Percentiles rank a stretch among this genome's conserved stretches.
Conservation (phyloP, 2,329 filamentous ascomycete genomes). For the Fusarium sp. region DNA sequence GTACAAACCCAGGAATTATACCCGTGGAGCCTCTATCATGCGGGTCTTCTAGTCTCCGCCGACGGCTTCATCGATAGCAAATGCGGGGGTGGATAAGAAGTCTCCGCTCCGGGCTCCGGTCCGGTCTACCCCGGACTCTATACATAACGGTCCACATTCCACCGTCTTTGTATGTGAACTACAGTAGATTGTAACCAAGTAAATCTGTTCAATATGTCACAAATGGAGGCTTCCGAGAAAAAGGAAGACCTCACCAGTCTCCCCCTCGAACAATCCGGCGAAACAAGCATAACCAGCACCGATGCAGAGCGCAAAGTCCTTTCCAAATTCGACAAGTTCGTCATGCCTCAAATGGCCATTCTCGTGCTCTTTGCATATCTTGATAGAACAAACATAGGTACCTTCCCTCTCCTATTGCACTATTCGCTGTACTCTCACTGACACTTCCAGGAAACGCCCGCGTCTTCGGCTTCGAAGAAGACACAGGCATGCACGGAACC, state of each 20-base stretch:
- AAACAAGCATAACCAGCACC: background rate
- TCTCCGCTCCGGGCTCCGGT: background rate
- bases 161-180: too few species aligned
- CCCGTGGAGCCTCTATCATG: background rate
- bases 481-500: conserved; percentile 45
- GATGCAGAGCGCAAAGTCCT: conserved; percentile 25
- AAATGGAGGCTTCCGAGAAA: conserved; percentile 5
- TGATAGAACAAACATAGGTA: conserved; percentile 46
- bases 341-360: conserved; percentile 45
- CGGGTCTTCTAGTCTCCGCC: background rate
- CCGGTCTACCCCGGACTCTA: background rate
- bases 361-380: conserved; percentile 44
- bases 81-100: conserved; percentile 26
- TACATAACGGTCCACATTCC: background rate
- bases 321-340: conserved; percentile 45
- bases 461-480: conserved; percentile 49
- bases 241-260: background rate
- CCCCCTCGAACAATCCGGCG: background rate
- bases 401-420: too few species aligned
- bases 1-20: background rate
- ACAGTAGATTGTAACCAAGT: too few species aligned
- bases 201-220: background rate
- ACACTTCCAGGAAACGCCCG: conserved; percentile 48
- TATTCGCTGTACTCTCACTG: rapidly evolving
- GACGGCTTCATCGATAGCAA: background rate